Evolutionary conservation across 805 yeast genomes (phyloP).

Genomic region (Candida incommunis): DNA sequence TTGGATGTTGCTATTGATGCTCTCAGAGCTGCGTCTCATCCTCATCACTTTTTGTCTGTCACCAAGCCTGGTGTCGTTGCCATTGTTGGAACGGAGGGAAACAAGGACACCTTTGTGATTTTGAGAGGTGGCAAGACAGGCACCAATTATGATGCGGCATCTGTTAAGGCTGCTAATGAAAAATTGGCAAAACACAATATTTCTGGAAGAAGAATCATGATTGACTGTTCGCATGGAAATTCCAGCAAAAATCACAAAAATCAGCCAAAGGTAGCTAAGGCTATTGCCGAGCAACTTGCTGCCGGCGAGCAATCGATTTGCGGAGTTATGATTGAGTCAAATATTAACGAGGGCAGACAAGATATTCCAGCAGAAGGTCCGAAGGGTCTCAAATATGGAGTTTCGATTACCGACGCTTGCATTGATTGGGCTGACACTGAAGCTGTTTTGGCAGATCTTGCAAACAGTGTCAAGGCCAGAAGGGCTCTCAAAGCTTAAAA

Average conservation of each 20-base stretch:
- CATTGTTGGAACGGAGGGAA: constrained; percentile 90
- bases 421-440: constrained; percentile 82
- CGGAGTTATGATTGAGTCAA: constrained; percentile 95
- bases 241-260: constrained; percentile 80
- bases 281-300: constrained; percentile 63
- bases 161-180: constrained; percentile 52
- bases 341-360: constrained; percentile 86
- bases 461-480: constrained; percentile 70
- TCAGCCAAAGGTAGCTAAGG: constrained; percentile 79
- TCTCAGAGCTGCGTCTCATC: constrained; percentile 76
- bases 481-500: constrained; percentile 27
- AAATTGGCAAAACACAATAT: constrained; percentile 33
- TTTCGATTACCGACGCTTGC: constrained; percentile 96
- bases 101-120: constrained; percentile 77
- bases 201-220: constrained; percentile 57
- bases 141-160: constrained; percentile 72
- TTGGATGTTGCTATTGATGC: constrained; percentile 93
- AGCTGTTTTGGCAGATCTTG: constrained; percentile 49
- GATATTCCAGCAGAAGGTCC: constrained; percentile 66
- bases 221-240: constrained; percentile 96
- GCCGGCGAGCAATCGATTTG: constrained; percentile 65
- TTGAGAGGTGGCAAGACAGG: constrained; percentile 93
- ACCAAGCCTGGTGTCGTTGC: constrained; percentile 96
- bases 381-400: constrained; percentile 70
- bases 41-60: constrained; percentile 89